Evolutionary conservation across 805 yeast species (phyloP), one percentile per base, ranked within the genome.

Genomic region (Wickerhamiella spandovensis): DNA sequence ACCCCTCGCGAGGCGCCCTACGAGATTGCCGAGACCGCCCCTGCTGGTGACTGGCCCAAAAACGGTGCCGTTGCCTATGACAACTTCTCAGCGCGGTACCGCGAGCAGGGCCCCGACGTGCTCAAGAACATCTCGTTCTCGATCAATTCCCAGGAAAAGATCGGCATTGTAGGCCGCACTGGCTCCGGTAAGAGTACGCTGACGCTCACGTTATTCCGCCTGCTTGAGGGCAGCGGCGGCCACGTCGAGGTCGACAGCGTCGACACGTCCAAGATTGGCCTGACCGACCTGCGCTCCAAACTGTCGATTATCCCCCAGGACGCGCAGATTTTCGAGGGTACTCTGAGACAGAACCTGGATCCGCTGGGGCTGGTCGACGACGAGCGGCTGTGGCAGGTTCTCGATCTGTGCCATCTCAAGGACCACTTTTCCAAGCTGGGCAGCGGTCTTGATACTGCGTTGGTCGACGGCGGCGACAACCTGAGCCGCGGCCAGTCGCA

Each of bases 111-210:
- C 52, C 92, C 83, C 46, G 75, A 83, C 23, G 94, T 87, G 3
- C 72, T 89, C 66, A 84, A 80, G 58, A 70, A 79, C 50, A 74
- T 90, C 56, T 71, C 71, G 51, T 61, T 90, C 30, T 65, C 74
- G 7, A 79, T 89, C 57, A 72, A 77, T 39, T 77, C 87, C 2
- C 69, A 75, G 51, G 97, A 89, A 62, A 90, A 90, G 65, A 73
- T 89, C 61, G 97, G 97, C 54, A 87, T 89, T 64, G 97, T 90
- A 49, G 97, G 97, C 30, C 77, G 97, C 63, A 89, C 97, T 0
- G 97, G 97, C 54, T 96, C 97, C 2, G 97, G 97, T 54, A 88
- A 88, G 64, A 81, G 90, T 0, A 80, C 95, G 1, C 72, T 88
- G 59, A 83, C 95, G 0, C 68, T 86, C 62, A 89, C 95, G 0